Conservation (phyloP, 768 basidiomycete species). For the Agrocybe pediades region DNA sequence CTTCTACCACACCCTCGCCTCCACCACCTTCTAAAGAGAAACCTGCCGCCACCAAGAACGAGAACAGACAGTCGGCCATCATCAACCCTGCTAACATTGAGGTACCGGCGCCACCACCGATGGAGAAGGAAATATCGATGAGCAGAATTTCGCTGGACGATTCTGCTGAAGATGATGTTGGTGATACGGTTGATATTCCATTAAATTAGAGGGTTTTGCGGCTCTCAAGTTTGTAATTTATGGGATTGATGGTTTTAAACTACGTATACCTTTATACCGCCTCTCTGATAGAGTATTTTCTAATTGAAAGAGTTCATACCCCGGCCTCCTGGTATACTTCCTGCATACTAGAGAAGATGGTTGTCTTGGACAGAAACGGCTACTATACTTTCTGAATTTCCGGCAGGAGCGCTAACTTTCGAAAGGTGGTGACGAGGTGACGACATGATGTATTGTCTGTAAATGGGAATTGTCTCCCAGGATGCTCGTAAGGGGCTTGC, state of each 20-base stretch:
- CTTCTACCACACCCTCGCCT: constrained; percentile 7
- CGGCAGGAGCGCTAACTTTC: no score
- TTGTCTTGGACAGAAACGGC: no score
- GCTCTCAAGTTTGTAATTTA: neutral
- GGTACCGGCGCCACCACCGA: constrained; percentile 78
- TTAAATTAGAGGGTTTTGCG: constrained; percentile 33
- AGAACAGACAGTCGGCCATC: constrained; percentile 28
- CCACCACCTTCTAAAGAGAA: neutral
- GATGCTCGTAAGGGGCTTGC: neutral
- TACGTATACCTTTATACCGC: neutral
- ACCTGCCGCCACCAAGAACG: constrained; percentile 3
- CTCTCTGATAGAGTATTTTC: neutral
- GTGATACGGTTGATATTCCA: constrained; percentile 75
- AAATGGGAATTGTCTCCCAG: constrained; percentile 6
- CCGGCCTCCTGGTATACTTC: no score
- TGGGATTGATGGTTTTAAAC: neutral
- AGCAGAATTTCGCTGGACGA: constrained; percentile 34
- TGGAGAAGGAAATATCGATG: constrained; percentile 65
- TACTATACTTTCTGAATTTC: neutral
- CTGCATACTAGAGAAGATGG: no score
- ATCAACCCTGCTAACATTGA: constrained; percentile 68
- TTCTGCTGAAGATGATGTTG: constrained; percentile 72
- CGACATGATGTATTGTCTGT: neutral
- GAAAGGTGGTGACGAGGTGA: neutral
- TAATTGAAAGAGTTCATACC: neutral